A percentile compares a stretch with the other conserved stretches of the same genome.
phyloP scores from a whole-genome alignment of 176 grass and related monocot genomes.

The Paspalum notatum region DNA sequence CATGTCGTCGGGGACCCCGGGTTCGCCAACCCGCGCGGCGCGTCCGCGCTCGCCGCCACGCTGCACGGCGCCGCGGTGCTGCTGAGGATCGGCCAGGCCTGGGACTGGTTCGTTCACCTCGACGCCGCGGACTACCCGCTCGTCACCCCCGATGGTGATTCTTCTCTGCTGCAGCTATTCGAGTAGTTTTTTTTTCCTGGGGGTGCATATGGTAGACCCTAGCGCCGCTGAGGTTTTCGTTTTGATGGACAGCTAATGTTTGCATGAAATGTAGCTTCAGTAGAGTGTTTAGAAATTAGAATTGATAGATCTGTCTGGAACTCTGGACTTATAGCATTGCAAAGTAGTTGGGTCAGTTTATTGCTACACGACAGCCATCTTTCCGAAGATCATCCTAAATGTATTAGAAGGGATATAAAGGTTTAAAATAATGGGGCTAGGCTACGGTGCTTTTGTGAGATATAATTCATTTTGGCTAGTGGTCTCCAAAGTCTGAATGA shows the following conservation, averaged over 20 bases:
- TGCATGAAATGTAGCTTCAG: not conserved
- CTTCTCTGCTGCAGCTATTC: conserved; percentile 7
- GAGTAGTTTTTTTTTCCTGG: not conserved
- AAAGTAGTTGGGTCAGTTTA: not conserved
- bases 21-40: conserved; percentile 74
- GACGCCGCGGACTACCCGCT: conserved; percentile 85
- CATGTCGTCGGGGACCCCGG: conserved; percentile 79
- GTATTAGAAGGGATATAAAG: not conserved
- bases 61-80: conserved; percentile 85
- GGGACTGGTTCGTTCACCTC: conserved; percentile 96
- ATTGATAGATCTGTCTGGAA: not conserved
- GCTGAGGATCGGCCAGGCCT: conserved; percentile 55
- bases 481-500: not conserved
- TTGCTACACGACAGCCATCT: not conserved
- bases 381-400: conserved; percentile 15
- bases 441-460: not conserved
- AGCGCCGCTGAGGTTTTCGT: not conserved
- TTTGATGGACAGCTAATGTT: not conserved
- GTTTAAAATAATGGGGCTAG: not conserved
- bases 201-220: not conserved
- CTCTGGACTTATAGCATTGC: not conserved
- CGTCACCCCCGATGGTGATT: conserved; percentile 76
- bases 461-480: not conserved
- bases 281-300: not conserved
- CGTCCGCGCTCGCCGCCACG: conserved; percentile 66